Percentiles rank a stretch among this genome's conserved stretches.
Evolutionary conservation across 2,329 filamentous ascomycete species (phyloP).

Genomic region (Trichophyton mentagrophytes): DNA sequence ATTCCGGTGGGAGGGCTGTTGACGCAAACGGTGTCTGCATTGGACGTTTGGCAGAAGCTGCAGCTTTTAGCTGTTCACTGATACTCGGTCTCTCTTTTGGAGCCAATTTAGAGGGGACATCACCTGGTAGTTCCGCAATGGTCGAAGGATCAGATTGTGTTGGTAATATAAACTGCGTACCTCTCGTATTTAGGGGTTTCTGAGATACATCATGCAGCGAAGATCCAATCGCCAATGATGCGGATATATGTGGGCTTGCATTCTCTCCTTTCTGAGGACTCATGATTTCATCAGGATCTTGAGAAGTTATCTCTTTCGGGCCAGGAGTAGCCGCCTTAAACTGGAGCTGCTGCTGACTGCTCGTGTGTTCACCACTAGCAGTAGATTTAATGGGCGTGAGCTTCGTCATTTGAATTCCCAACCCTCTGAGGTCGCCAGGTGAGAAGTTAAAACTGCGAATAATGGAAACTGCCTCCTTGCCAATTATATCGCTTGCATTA

Average conservation of each 20-base stretch:
- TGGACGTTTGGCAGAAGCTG: background rate
- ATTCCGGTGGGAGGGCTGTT: conserved; percentile 44
- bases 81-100: conserved; percentile 24
- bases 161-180: conserved; percentile 87
- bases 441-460: conserved; percentile 70
- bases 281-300: conserved; percentile 39
- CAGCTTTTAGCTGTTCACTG: background rate
- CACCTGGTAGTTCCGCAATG: conserved; percentile 66
- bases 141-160: conserved; percentile 66
- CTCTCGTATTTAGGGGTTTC: conserved; percentile 61
- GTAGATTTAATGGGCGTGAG: conserved; percentile 61
- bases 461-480: conserved; percentile 73
- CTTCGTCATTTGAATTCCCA: conserved; percentile 89
- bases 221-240: conserved; percentile 21
- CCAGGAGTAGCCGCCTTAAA: conserved; percentile 43
- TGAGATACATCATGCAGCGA: conserved; percentile 31
- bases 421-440: conserved; percentile 80
- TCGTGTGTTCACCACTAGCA: conserved; percentile 36
- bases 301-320: conserved; percentile 14
- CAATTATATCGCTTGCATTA: conserved; percentile 56
- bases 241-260: conserved; percentile 14
- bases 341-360: conserved; percentile 65
- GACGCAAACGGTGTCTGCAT: conserved; percentile 7
- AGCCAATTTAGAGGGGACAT: conserved; percentile 66
- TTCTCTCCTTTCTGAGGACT: conserved; percentile 29